Percentiles rank a stretch among this genome's conserved stretches.
phyloP scores from a whole-genome alignment of 2,329 filamentous ascomycete species.

The Pleurostoma richardsiae region DNA sequence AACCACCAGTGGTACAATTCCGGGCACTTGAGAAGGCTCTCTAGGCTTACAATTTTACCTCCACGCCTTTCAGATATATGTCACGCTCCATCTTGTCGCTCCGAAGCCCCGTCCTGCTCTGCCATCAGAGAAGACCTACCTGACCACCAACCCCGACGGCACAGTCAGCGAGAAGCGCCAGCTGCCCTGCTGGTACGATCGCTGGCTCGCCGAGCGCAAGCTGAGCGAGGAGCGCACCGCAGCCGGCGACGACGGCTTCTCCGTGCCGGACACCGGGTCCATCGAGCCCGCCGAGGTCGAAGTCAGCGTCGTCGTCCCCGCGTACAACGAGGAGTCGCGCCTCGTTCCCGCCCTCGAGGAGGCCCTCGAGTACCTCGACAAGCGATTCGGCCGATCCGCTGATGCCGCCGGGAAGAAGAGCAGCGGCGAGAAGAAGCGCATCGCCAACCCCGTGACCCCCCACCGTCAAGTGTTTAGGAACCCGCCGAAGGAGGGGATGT shows the following conservation, averaged over 20 bases:
- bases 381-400: constrained; percentile 58
- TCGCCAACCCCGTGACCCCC: constrained; percentile 20
- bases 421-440: constrained; percentile 17
- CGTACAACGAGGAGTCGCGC: constrained; percentile 88
- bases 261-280: constrained; percentile 42
- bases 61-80: constrained; percentile 49
- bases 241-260: constrained; percentile 29
- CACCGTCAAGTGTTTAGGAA: constrained; percentile 28
- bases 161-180: constrained; percentile 36
- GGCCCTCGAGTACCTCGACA: constrained; percentile 80
- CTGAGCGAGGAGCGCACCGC: constrained; percentile 31
- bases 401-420: constrained; percentile 9
- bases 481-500: constrained; percentile 26
- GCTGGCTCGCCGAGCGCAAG: constrained; percentile 59
- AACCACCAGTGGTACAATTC: no score
- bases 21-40: no score
- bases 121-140: constrained; percentile 79
- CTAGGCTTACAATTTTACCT: no score
- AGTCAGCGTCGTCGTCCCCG: constrained; percentile 88
- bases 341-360: constrained; percentile 84
- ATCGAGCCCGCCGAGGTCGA: constrained; percentile 77
- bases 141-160: constrained; percentile 66
- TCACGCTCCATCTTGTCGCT: constrained; percentile 68
- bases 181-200: constrained; percentile 86
- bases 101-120: constrained; percentile 72